Base-by-base conservation (phyloP, 306 rosid species). In the Elaeagnus macrophylla region DNA sequence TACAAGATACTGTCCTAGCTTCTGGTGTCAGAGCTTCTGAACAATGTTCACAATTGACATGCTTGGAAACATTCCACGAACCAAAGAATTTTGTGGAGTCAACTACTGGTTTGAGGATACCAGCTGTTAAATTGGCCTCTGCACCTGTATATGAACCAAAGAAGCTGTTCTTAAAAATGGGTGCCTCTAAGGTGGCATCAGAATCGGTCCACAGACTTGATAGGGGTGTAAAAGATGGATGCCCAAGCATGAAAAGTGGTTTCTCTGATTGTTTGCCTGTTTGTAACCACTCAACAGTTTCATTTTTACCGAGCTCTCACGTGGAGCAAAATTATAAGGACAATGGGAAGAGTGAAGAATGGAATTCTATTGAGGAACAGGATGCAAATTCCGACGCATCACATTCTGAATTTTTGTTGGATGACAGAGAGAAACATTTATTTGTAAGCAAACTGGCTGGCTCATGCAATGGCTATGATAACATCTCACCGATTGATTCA, bases 331-430 rank as follows among this genome's bases (percentile, higher is more conserved):
- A 9, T 37, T 38, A 32, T 14, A 56, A 8, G n/a, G 55, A 62
- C 51, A 76, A 73, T 57, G 77, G 72, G 50, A 56, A 70, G 37
- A 66, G 43, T 37, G 76, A 70, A 67, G 58, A 53, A 57, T 25
- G 63, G 60, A 51, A 52, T 50, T 61, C 69, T 60, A 32, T 50
- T 51, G 47, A 49, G 0, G 60, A 77, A 37, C 36, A 69, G 36
- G 66, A 57, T 35, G 61, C 56, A 53, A 57, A 67, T 62, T 65
- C 70, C 60, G 77, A 75, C 49, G 75, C 67, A 58, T 18, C 25
- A 40, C 11, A 9, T 54, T 50, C 18, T 12, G 17, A 43, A 39
- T 48, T 39, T 48, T 10, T 10, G 37, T 18, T 37, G 53, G 66
- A 60, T 20, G 47, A 39, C 41, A 67, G 58, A 73, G 66, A 57